phyloP scores from a whole-genome alignment of 352 stramenopile genomes.

The Pythium aquatile region DNA sequence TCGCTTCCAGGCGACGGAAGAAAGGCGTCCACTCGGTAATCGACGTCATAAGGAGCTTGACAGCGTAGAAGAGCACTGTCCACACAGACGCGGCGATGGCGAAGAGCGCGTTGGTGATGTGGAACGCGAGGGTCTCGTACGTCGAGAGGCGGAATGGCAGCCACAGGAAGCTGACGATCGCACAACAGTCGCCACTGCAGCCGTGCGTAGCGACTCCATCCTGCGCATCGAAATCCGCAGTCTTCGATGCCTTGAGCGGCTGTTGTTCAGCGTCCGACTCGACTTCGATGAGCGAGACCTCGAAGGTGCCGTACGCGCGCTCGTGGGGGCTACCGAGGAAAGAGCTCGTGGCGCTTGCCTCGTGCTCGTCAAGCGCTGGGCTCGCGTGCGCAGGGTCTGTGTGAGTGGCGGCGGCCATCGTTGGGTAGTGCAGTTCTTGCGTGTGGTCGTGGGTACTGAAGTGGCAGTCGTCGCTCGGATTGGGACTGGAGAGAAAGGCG shows the following conservation, averaged over 20 bases:
- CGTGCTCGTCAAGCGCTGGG: background rate
- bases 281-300: conserved; percentile 63
- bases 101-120: conserved; percentile 47
- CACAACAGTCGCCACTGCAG: conserved; percentile 43
- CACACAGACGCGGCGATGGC: conserved; percentile 33
- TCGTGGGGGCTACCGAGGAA: conserved; percentile 36
- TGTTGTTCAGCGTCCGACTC: conserved; percentile 37
- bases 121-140: conserved; percentile 63
- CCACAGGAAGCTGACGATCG: conserved; percentile 51
- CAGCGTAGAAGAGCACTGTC: conserved; percentile 28
- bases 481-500: background rate
- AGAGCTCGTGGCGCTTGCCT: conserved; percentile 11
- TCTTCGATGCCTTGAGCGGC: conserved; percentile 14
- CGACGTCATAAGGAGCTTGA: conserved; percentile 26
- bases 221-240: conserved; percentile 14
- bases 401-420: background rate
- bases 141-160: conserved; percentile 50
- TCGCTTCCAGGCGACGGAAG: conserved; percentile 31
- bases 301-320: conserved; percentile 65
- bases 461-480: background rate
- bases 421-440: background rate
- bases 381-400: background rate
- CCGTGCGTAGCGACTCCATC: conserved; percentile 9
- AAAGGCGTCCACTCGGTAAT: conserved; percentile 1
- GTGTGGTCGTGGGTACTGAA: background rate